A percentile compares a stretch with the other conserved stretches of the same genome.
Evolutionary conservation across 257 asterid species (phyloP).

Genomic region (Agastache rugosa): DNA sequence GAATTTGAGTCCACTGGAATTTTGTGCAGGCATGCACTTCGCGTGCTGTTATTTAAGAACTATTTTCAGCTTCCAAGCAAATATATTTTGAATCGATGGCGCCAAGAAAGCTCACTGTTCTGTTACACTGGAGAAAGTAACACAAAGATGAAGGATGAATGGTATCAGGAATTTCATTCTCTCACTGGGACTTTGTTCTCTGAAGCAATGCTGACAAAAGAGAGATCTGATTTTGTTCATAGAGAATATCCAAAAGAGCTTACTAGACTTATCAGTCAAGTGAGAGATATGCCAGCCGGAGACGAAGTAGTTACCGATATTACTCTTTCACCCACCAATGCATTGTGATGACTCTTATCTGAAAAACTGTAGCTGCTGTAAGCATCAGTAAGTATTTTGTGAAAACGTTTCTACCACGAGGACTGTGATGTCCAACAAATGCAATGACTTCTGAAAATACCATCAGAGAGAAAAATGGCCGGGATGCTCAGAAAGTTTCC

Average conservation of each 20-base stretch:
- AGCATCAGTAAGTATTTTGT: slow-evolving; percentile 15
- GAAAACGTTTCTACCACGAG: slow-evolving; percentile 26
- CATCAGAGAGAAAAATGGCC: slow-evolving; percentile 13
- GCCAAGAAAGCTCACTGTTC: slow-evolving; percentile 55
- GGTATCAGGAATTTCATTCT: slow-evolving; percentile 61
- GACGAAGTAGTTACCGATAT: slow-evolving; percentile 47
- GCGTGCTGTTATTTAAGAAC: slow-evolving; percentile 63
- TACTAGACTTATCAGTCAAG: slow-evolving; percentile 51
- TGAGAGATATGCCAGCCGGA: slow-evolving; percentile 57
- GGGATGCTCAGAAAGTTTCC: slow-evolving; percentile 7
- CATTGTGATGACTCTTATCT: slow-evolving; percentile 36
- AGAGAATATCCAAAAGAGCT: slow-evolving; percentile 57
- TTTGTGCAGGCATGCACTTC: slow-evolving; percentile 75
- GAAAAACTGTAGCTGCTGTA: slow-evolving; percentile 28
- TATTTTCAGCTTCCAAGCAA: slow-evolving; percentile 71
- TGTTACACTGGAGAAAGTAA: slow-evolving; percentile 41
- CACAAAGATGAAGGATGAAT: slow-evolving; percentile 42
- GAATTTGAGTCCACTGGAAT: slow-evolving; percentile 70
- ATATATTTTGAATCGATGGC: slow-evolving; percentile 60
- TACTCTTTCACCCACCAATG: slow-evolving; percentile 43
- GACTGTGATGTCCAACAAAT: not conserved
- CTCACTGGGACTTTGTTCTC: slow-evolving; percentile 59
- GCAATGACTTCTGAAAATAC: slow-evolving; percentile 10
- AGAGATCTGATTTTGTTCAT: slow-evolving; percentile 60
- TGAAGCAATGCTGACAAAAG: slow-evolving; percentile 59